Evolutionary conservation across 768 basidiomycete genomes (phyloP).

Genomic region (Suillus cothurnatus): DNA sequence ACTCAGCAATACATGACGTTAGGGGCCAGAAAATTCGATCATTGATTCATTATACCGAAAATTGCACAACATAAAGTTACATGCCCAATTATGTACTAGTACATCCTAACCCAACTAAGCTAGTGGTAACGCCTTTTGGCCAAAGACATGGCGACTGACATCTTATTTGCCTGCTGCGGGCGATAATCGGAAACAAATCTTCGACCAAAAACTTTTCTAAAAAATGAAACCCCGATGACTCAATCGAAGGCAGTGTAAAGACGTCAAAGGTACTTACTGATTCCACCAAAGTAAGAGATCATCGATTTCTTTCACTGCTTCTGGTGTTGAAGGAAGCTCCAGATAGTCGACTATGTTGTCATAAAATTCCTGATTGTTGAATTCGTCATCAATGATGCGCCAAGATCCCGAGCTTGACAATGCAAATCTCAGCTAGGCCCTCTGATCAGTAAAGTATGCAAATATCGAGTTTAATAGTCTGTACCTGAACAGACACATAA

Average conservation of each 20-base stretch:
- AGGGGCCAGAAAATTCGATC: not conserved
- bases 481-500: not conserved
- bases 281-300: not conserved
- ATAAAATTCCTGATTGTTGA: not conserved
- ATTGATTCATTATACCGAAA: not conserved
- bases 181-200: not conserved
- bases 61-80: not conserved
- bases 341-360: not conserved
- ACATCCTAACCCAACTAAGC: not conserved
- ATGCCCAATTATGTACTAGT: not conserved
- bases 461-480: not conserved
- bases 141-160: not conserved
- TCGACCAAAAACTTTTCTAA: not conserved
- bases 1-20: not conserved
- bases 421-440: not conserved
- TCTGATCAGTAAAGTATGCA: not conserved
- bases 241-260: not conserved
- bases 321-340: not conserved
- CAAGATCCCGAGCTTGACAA: not conserved
- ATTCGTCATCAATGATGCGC: not conserved
- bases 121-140: not conserved
- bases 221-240: not conserved
- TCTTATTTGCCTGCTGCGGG: not conserved
- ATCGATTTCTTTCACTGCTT: not conserved
- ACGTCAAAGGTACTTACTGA: slow-evolving; percentile 5